Conservation (phyloP, 331 rosid species). For the Malus hybrid region DNA sequence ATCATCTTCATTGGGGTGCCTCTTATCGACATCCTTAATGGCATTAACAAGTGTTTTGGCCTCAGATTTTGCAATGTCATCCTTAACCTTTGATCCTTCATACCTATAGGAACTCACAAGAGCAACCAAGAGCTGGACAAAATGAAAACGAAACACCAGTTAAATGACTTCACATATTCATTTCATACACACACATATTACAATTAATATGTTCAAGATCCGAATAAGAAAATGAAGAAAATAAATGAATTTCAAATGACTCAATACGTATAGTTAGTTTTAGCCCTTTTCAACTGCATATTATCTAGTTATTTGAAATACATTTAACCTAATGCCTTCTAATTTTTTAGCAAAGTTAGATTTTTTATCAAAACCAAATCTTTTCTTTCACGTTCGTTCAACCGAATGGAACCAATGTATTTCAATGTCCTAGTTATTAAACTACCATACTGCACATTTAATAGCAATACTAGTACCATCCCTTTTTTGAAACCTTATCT, state of each 20-base stretch:
- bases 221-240: too few species aligned
- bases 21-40: conserved; percentile 38
- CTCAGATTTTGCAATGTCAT: conserved; percentile 62
- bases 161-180: not conserved
- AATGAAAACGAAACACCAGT: not conserved
- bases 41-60: conserved; percentile 47
- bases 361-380: too few species aligned
- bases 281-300: too few species aligned
- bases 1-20: conserved; percentile 48
- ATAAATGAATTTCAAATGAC: too few species aligned
- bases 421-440: not conserved
- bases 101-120: conserved; percentile 87
- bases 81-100: conserved; percentile 64
- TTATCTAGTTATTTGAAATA: too few species aligned
- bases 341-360: too few species aligned
- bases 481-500: not conserved
- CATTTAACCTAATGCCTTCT: too few species aligned
- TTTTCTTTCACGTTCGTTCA: too few species aligned
- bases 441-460: not conserved
- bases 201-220: too few species aligned
- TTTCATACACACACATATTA: too few species aligned
- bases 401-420: too few species aligned
- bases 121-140: conserved; percentile 72
- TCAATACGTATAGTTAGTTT: too few species aligned
- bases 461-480: not conserved